Percentiles rank a stretch among this genome's conserved stretches.
Evolutionary conservation across 2,329 filamentous ascomycete species (phyloP).

Genomic region (Talaromyces albobiverticillius): DNA sequence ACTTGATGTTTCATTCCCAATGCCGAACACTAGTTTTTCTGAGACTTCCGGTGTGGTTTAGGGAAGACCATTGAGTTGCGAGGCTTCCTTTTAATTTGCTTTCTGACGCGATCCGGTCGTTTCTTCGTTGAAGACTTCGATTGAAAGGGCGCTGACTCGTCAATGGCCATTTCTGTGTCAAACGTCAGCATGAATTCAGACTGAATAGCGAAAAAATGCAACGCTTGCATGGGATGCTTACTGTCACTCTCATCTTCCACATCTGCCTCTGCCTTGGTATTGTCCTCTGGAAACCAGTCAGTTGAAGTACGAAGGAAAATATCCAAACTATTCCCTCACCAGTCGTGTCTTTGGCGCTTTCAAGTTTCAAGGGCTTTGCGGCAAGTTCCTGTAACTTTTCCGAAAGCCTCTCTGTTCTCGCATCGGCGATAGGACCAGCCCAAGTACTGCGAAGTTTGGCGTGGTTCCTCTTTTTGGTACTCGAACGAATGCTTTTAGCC

Average conservation of each 20-base stretch:
- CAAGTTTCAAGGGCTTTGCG: constrained; percentile 58
- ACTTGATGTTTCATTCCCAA: not conserved
- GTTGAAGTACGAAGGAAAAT: not conserved
- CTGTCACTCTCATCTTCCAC: constrained; percentile 16
- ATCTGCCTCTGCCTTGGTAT: constrained; percentile 17
- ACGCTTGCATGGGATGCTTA: not conserved
- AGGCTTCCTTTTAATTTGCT: constrained; percentile 34
- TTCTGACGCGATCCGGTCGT: constrained; percentile 35
- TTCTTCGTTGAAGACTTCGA: constrained; percentile 26
- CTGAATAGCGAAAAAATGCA: not conserved
- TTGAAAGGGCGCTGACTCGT: constrained; percentile 21
- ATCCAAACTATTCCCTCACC: constrained; percentile 4
- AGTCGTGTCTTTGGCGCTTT: constrained; percentile 22
- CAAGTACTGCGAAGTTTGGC: constrained; percentile 73
- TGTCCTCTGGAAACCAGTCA: not conserved
- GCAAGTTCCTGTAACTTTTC: constrained; percentile 81
- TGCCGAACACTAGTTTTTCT: constrained; percentile 27
- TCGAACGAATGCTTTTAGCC: constrained; percentile 84
- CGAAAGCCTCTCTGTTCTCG: constrained; percentile 76
- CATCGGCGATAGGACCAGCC: constrained; percentile 78
- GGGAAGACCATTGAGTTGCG: constrained; percentile 41
- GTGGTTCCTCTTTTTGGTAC: constrained; percentile 78
- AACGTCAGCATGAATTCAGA: constrained; percentile 2
- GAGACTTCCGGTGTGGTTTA: constrained; percentile 22
- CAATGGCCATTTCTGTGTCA: constrained; percentile 40